Conservation (phyloP, 306 rosid species). For the Sindora glabra region DNA sequence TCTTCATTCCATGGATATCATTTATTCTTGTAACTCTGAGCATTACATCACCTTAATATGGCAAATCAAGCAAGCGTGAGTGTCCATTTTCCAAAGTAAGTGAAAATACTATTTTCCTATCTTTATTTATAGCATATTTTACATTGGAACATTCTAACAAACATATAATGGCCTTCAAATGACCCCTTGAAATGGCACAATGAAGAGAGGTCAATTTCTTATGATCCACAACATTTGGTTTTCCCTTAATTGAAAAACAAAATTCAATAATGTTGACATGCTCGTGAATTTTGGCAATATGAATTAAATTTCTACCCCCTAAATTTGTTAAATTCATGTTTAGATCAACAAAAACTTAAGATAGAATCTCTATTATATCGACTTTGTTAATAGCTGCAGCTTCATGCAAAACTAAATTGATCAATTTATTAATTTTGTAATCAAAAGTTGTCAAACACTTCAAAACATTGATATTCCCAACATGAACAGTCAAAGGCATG, state of each 20-base stretch:
- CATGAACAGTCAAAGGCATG: conserved; percentile 31
- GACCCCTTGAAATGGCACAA: conserved; percentile 53
- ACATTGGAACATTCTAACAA: conserved; percentile 41
- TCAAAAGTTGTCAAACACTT: conserved; percentile 46
- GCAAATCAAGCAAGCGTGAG: conserved; percentile 28
- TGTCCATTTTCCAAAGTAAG: conserved; percentile 48
- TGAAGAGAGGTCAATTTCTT: conserved; percentile 68
- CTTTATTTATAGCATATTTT: conserved; percentile 38
- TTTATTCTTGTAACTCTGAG: conserved; percentile 52
- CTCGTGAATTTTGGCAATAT: too few relatives aligned
- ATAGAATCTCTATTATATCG: conserved; percentile 49
- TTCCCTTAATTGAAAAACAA: too few relatives aligned
- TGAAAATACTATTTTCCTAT: conserved; percentile 50
- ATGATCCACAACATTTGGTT: conserved; percentile 31
- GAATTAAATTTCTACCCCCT: conserved; percentile 24
- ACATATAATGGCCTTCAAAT: conserved; percentile 38
- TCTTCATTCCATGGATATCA: conserved; percentile 50
- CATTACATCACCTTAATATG: conserved; percentile 46
- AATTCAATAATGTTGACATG: too few relatives aligned
- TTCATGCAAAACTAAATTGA: conserved; percentile 39
- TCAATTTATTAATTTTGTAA: conserved; percentile 19
- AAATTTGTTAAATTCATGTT: conserved; percentile 35
- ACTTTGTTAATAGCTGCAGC: conserved; percentile 46
- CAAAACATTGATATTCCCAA: conserved; percentile 29
- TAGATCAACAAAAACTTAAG: not conserved